A percentile compares a stretch with the other conserved stretches of the same genome.
phyloP scores from a whole-genome alignment of 176 grass and related monocot genomes.

The Raddia guianensis region DNA sequence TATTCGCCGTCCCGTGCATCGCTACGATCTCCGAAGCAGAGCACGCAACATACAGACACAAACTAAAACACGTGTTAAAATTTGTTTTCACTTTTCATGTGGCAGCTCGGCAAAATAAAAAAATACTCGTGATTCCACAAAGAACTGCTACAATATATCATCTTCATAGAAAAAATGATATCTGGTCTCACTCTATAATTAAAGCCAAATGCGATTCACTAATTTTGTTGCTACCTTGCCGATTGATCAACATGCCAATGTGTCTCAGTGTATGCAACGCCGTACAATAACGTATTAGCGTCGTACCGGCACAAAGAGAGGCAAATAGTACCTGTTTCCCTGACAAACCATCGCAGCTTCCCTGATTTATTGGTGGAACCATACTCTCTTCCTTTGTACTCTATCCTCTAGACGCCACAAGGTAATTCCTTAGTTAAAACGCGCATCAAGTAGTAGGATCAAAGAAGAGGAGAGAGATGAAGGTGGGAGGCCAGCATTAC shows the following conservation, averaged over 20 bases:
- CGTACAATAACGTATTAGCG: background rate
- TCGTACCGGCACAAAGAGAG: conserved; percentile 1
- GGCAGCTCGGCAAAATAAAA: background rate
- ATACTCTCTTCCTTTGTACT: conserved; percentile 83
- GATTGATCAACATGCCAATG: background rate
- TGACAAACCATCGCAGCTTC: conserved; percentile 83
- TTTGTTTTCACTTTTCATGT: background rate
- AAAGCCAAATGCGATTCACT: background rate
- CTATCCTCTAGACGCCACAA: conserved; percentile 69
- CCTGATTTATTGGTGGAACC: conserved; percentile 78
- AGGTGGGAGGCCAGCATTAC: conserved; percentile 45
- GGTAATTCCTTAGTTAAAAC: background rate
- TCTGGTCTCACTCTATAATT: background rate
- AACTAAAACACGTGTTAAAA: background rate
- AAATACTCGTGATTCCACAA: background rate
- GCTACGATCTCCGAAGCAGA: too few species aligned
- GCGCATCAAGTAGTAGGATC: background rate
- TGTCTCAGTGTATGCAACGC: background rate
- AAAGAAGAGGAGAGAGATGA: background rate
- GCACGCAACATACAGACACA: background rate
- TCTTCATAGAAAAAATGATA: background rate
- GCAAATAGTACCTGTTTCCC: conserved; percentile 75
- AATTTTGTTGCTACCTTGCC: background rate
- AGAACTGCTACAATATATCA: background rate
- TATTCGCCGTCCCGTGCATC: too few species aligned